A percentile compares a stretch with the other conserved stretches of the same genome.
phyloP scores from a whole-genome alignment of 805 yeast genomes.

The Metschnikowia peoriensis region DNA sequence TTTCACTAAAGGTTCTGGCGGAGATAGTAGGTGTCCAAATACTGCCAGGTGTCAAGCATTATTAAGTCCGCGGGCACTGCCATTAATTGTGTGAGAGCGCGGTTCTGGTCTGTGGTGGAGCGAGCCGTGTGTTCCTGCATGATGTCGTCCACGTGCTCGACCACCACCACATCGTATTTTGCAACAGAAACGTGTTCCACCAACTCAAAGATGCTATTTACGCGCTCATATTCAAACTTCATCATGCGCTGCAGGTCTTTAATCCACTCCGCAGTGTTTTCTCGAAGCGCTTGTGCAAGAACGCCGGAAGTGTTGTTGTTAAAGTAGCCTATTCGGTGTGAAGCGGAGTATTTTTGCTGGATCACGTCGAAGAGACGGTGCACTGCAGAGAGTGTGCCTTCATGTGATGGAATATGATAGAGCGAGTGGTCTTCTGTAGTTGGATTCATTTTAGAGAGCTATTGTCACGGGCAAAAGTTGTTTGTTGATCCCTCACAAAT shows the following conservation, averaged over 20 bases:
- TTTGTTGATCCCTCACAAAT: too few species aligned
- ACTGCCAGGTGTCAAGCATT: conserved; percentile 17
- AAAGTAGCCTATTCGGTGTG: conserved; percentile 13
- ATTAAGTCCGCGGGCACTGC: conserved; percentile 4
- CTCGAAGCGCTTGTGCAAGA: conserved; percentile 14
- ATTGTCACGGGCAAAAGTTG: too few species aligned
- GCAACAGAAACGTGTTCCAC: background rate
- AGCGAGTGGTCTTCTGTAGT: background rate
- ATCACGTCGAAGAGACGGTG: conserved; percentile 10
- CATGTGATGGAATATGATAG: conserved; percentile 4
- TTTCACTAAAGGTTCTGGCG: background rate
- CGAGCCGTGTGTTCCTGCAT: conserved; percentile 13
- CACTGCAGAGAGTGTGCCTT: conserved; percentile 5
- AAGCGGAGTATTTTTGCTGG: background rate
- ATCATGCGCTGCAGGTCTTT: conserved; percentile 6
- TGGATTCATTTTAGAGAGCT: background rate
- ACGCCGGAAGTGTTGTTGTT: conserved; percentile 15
- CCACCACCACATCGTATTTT: conserved; percentile 10
- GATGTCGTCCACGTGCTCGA: conserved; percentile 18
- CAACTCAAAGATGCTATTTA: conserved; percentile 11
- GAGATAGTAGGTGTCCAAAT: conserved; percentile 13
- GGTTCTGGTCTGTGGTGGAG: conserved; percentile 13
- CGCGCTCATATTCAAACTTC: conserved; percentile 18
- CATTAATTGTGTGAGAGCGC: conserved; percentile 10
- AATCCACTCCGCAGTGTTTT: conserved; percentile 9